A percentile compares a stretch with the other conserved stretches of the same genome.
Evolutionary conservation across 1,284 basidiomycete genomes (phyloP).

Genomic region (Rhodotorula mucilaginosa): DNA sequence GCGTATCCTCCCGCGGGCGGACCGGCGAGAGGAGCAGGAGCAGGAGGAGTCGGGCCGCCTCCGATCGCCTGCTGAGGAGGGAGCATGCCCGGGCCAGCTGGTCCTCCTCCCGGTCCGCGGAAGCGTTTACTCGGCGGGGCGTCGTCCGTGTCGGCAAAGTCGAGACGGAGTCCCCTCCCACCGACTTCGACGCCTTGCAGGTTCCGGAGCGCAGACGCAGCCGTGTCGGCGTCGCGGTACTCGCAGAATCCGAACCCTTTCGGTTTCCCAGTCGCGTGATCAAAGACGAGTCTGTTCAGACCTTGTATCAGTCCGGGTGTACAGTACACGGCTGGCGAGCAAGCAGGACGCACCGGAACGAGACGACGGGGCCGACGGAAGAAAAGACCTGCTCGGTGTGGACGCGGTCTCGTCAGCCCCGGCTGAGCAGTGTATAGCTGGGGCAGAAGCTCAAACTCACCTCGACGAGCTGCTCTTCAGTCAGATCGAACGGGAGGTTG

Average conservation of each 20-base stretch:
- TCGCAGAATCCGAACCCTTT: slow-evolving; percentile 71
- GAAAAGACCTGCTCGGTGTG: slow-evolving; percentile 61
- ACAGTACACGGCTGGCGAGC: background rate
- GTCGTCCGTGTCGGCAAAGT: slow-evolving; percentile 59
- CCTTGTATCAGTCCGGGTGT: background rate
- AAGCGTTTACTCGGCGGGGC: slow-evolving; percentile 44
- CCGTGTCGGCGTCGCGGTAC: slow-evolving; percentile 77
- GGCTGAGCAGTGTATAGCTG: background rate
- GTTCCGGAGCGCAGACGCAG: slow-evolving; percentile 77
- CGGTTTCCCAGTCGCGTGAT: slow-evolving; percentile 90
- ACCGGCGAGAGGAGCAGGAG: background rate
- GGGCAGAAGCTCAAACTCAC: background rate
- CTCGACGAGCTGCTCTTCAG: slow-evolving; percentile 40
- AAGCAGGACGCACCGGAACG: slow-evolving; percentile 65
- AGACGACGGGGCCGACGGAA: slow-evolving; percentile 77
- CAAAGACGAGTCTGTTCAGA: slow-evolving; percentile 76
- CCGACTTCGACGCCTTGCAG: slow-evolving; percentile 74
- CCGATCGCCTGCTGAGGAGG: slow-evolving; percentile 2
- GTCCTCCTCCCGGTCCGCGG: slow-evolving; percentile 56
- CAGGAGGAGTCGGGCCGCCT: background rate
- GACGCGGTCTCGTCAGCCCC: background rate
- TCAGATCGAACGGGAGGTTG: slow-evolving; percentile 40
- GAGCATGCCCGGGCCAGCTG: slow-evolving; percentile 28
- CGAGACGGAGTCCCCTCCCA: slow-evolving; percentile 78
- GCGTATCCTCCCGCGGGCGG: slow-evolving; percentile 9